Conservation (phyloP, 805 yeast genomes). For the Tetrapisispora namnaoensis region DNA sequence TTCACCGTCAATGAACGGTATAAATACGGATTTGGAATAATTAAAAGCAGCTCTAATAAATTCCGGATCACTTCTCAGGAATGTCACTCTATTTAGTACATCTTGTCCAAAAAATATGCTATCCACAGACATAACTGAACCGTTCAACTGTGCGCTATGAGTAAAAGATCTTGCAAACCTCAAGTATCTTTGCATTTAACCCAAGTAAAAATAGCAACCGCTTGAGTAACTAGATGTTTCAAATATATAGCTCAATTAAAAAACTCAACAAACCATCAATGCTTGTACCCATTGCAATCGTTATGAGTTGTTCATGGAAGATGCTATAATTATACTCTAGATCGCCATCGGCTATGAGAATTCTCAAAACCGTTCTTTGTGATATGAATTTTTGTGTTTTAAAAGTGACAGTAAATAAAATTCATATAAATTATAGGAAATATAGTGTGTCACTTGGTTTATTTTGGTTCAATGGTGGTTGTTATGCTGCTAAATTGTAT, state of each 20-base stretch:
- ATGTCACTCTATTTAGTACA: conserved; percentile 47
- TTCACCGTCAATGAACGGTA: conserved; percentile 28
- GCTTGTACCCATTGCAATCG: too few species aligned
- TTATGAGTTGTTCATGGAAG: too few species aligned
- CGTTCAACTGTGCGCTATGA: neutral
- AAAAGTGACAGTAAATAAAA: neutral
- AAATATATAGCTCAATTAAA: too few species aligned
- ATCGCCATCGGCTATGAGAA: neutral
- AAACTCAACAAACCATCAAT: too few species aligned
- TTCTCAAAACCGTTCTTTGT: neutral
- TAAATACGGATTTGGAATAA: conserved; percentile 34
- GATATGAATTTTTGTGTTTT: neutral
- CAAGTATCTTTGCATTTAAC: neutral
- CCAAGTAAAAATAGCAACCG: neutral
- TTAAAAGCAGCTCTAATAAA: conserved; percentile 37
- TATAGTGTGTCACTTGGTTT: neutral
- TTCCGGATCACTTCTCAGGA: conserved; percentile 40
- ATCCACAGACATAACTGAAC: conserved; percentile 1
- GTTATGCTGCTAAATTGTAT: neutral
- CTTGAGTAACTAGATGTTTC: too few species aligned
- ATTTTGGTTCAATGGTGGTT: neutral
- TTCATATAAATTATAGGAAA: too few species aligned
- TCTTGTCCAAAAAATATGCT: conserved; percentile 35
- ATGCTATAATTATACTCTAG: neutral
- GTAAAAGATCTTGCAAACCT: neutral